These are phyloP conservation scores for Pisolithus marmoratus DNA, from an alignment of 768 basidiomycete species.

Conservation along the genomic window DNA sequence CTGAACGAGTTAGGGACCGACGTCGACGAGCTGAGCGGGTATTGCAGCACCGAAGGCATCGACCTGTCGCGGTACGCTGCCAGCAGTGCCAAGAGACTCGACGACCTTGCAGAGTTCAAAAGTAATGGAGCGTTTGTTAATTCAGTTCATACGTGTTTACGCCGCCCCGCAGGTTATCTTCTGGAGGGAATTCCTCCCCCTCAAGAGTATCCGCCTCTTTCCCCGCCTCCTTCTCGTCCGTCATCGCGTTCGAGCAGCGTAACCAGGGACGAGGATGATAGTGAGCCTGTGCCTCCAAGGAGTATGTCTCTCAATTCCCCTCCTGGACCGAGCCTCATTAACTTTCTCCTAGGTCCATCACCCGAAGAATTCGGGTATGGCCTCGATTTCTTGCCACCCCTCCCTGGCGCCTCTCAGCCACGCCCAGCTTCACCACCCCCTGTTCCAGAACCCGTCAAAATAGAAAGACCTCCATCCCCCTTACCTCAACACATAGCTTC, in stretches of 20 bases:
- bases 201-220: constrained; percentile 41
- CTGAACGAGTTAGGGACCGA: constrained; percentile 72
- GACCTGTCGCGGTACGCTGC: constrained; percentile 66
- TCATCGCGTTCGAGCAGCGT: constrained; percentile 21
- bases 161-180: constrained; percentile 46
- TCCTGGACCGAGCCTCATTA: constrained; percentile 5
- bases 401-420: constrained; percentile 25
- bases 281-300: constrained; percentile 18
- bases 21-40: constrained; percentile 64
- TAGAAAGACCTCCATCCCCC: constrained; percentile 33
- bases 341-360: not conserved
- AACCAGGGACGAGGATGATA: constrained; percentile 22
- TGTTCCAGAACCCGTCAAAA: constrained; percentile 24
- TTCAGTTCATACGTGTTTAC: not conserved
- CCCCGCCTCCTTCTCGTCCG: constrained; percentile 42
- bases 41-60: constrained; percentile 57
- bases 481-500: constrained; percentile 38
- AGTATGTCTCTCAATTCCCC: constrained; percentile 30
- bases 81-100: constrained; percentile 57
- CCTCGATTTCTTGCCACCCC: constrained; percentile 30
- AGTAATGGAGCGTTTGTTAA: constrained; percentile 39
- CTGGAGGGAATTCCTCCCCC: constrained; percentile 50
- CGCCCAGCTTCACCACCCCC: constrained; percentile 35
- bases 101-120: constrained; percentile 70
- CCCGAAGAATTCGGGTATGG: not conserved